Conservation (phyloP, 257 asterid species). For the Verbena officinalis region DNA sequence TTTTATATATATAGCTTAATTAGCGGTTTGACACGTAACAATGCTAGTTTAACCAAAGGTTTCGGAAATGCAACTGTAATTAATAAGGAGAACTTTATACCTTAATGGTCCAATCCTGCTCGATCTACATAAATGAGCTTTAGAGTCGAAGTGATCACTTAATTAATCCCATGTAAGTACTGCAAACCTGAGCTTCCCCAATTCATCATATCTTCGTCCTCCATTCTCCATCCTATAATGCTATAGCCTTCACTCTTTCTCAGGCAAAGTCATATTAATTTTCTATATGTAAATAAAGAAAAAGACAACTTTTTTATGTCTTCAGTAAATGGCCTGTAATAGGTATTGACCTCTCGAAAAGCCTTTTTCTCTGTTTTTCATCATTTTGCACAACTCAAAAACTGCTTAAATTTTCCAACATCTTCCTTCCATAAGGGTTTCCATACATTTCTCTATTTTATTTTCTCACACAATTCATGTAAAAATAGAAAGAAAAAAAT, state of each 20-base stretch:
- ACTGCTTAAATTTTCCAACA: not conserved
- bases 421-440: not conserved
- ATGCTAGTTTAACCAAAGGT: no score
- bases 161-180: no score
- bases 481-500: not conserved
- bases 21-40: no score
- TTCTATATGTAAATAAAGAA: conserved; percentile 40
- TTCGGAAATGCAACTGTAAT: no score
- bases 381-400: no score
- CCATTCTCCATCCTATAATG: not conserved
- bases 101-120: no score
- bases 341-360: conserved; percentile 26
- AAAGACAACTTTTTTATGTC: conserved; percentile 34
- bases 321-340: conserved; percentile 29
- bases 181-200: conserved; percentile 17
- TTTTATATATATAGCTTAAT: no score
- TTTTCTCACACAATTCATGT: not conserved
- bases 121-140: no score
- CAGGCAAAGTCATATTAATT: conserved; percentile 27
- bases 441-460: conserved; percentile 1
- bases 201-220: conserved; percentile 29
- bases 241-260: conserved; percentile 19
- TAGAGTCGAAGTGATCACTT: no score
- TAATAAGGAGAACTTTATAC: no score
- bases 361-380: conserved; percentile 10